Base-by-base conservation (phyloP, 2,329 filamentous ascomycete genomes). In the Fusarium sp. region DNA sequence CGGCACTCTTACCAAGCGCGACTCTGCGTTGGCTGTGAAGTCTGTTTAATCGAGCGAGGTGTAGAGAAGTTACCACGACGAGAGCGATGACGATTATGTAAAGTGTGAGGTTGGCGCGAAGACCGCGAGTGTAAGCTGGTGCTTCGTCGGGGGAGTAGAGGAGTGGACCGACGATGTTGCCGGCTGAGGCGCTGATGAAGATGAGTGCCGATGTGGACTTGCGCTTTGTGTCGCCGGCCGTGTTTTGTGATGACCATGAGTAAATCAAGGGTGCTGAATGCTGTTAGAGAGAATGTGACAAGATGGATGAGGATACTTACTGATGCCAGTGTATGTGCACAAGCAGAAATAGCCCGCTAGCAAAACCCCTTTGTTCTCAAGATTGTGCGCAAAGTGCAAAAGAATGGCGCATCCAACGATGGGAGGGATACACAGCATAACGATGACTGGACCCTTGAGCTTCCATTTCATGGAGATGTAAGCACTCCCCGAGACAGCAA, bases 201-300 rank as follows among this genome's bases (percentile, higher is more conserved):
- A 93, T 82, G 11, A 91, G 83, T 17, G 86, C 90, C 0, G 90
- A 92, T 0, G 88, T 91, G 14, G 88, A 86, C 75, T 92, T 92
- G 70, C 89, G 88, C 80, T 93, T 93, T 0, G 91, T 93, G 75
- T 93, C 90, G 3, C 91, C 91, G 1, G 88, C 91, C 0, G 91
- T 91, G 70, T 91, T 91, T 67, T 89, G 87, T 4, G 87, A 84
- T 4, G 87, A 88, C 88, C 88, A 90, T 0, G 87, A 87, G 70
- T 89, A 90, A 44, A 91, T 87, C 35, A 91, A 79, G 0, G 88
- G 90, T 6, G 90, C 80, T 62, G 20, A 10, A 6, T 1, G 2
- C 5, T 17, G 25, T 79, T 41, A 77, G 57, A 77, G 25, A 25
- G 25, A 25, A 25, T 25, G 4, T 17, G 25, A 15, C 6, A 22